Percentiles rank a stretch among this genome's conserved stretches.
Evolutionary conservation across 257 asterid species (phyloP).

Genomic region (Rauvolfia tetraphylla): DNA sequence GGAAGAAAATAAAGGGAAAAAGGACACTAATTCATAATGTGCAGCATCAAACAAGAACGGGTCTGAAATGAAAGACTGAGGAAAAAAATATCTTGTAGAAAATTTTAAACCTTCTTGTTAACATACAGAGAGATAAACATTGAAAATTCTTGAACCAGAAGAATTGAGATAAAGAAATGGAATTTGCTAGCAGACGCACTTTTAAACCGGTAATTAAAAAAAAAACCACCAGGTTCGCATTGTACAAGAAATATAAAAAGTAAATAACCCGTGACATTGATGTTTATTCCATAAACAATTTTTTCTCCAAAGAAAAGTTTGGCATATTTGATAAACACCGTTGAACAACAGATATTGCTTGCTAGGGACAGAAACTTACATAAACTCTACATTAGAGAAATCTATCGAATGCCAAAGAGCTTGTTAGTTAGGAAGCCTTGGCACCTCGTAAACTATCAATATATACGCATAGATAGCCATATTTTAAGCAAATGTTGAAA

Average conservation of each 20-base stretch:
- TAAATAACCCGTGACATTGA: not conserved
- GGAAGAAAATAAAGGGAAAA: not conserved
- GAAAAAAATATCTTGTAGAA: too few relatives aligned
- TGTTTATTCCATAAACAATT: not conserved
- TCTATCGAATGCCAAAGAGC: not conserved
- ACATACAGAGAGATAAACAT: not conserved
- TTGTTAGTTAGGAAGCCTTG: not conserved
- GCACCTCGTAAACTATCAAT: not conserved
- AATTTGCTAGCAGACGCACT: not conserved
- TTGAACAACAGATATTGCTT: not conserved
- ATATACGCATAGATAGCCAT: not conserved
- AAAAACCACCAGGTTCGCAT: not conserved
- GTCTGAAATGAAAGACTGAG: not conserved
- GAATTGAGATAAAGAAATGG: not conserved
- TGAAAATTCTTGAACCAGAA: not conserved
- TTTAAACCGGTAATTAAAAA: not conserved
- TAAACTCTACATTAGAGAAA: not conserved
- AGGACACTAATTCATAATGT: not conserved
- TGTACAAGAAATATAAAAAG: not conserved
- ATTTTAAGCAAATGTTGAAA: not conserved
- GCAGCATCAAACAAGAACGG: constrained; percentile 5
- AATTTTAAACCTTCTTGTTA: not conserved
- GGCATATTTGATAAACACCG: too few relatives aligned
- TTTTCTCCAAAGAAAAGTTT: too few relatives aligned
- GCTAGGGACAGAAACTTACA: not conserved